A percentile compares a stretch with the other conserved stretches of the same genome.
Evolutionary conservation across 2,329 filamentous ascomycete genomes (phyloP).

Genomic region (Calonectria pseudoreteaudii): DNA sequence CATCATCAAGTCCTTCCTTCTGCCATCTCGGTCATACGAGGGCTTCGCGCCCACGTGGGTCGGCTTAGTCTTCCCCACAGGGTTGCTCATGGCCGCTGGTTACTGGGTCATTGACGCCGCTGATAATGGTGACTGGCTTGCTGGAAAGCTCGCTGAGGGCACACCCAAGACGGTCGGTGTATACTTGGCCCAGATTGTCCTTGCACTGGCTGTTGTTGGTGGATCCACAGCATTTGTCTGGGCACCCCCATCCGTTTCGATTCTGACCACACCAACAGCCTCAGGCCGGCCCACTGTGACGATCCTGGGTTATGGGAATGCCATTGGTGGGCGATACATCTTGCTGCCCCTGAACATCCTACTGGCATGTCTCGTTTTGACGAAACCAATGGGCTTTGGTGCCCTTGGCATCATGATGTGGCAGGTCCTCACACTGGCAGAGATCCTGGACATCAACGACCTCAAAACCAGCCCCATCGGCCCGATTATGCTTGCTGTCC

Average conservation of each 20-base stretch:
- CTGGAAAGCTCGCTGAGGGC: slow-evolving; percentile 63
- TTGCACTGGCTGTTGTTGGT: slow-evolving; percentile 84
- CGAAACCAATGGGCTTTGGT: slow-evolving; percentile 94
- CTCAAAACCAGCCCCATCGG: slow-evolving; percentile 80
- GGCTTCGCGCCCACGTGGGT: slow-evolving; percentile 89
- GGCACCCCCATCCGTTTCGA: slow-evolving; percentile 85
- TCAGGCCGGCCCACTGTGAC: slow-evolving; percentile 71
- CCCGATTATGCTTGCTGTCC: slow-evolving; percentile 84
- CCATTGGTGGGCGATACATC: slow-evolving; percentile 91
- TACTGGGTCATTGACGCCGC: slow-evolving; percentile 94
- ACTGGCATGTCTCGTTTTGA: slow-evolving; percentile 80
- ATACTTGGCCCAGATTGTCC: slow-evolving; percentile 81
- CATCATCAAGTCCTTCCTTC: slow-evolving; percentile 83
- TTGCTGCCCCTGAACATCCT: slow-evolving; percentile 84
- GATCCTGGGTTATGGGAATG: slow-evolving; percentile 91
- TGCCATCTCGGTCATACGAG: slow-evolving; percentile 86
- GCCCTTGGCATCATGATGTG: slow-evolving; percentile 85
- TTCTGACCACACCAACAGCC: slow-evolving; percentile 65
- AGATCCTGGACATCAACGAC: slow-evolving; percentile 71
- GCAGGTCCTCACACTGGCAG: slow-evolving; percentile 85
- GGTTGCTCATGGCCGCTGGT: slow-evolving; percentile 78
- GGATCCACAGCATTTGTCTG: slow-evolving; percentile 88
- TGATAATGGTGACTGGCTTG: slow-evolving; percentile 86
- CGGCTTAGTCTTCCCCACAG: slow-evolving; percentile 80
- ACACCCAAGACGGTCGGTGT: slow-evolving; percentile 80